These are phyloP conservation scores for Trametes meyenii DNA, from an alignment of 768 basidiomycete genomes.

Conservation along the genomic window DNA sequence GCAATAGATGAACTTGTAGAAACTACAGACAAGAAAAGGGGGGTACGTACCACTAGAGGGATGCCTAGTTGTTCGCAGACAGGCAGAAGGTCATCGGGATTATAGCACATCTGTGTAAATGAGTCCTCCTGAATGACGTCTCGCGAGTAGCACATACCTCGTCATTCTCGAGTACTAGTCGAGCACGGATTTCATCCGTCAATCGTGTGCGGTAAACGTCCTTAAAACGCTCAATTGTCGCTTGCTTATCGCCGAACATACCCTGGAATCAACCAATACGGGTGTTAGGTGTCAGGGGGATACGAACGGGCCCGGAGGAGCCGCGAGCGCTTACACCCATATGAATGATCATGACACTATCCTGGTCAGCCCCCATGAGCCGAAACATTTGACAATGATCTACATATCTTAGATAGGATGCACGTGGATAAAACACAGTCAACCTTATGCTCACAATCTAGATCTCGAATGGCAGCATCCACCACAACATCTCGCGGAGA, in stretches of 20 bases:
- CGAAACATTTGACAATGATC: constrained; percentile 89
- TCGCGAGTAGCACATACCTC: constrained; percentile 54
- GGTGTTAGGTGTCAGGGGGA: background rate
- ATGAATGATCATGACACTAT: constrained; percentile 89
- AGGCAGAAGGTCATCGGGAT: constrained; percentile 84
- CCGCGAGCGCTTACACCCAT: constrained; percentile 56
- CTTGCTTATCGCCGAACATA: constrained; percentile 77
- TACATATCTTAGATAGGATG: constrained; percentile 6
- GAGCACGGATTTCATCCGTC: constrained; percentile 61
- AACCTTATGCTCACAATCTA: constrained; percentile 50
- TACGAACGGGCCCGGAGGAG: background rate
- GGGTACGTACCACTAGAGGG: constrained; percentile 35
- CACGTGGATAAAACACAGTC: too few species aligned
- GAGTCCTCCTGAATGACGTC: background rate
- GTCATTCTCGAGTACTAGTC: constrained; percentile 93
- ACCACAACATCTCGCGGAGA: constrained; percentile 79
- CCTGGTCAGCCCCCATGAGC: constrained; percentile 77
- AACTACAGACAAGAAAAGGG: constrained; percentile 44
- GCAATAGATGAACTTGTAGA: constrained; percentile 43
- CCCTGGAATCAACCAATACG: constrained; percentile 48
- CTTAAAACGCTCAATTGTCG: constrained; percentile 73
- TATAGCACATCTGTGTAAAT: constrained; percentile 70
- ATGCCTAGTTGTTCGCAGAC: constrained; percentile 83
- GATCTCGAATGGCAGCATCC: constrained; percentile 73
- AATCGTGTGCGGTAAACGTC: constrained; percentile 63